A percentile compares a stretch with the other conserved stretches of the same genome.
Evolutionary conservation across 345 rosid genomes (phyloP).

Genomic region (Linum tenue): DNA sequence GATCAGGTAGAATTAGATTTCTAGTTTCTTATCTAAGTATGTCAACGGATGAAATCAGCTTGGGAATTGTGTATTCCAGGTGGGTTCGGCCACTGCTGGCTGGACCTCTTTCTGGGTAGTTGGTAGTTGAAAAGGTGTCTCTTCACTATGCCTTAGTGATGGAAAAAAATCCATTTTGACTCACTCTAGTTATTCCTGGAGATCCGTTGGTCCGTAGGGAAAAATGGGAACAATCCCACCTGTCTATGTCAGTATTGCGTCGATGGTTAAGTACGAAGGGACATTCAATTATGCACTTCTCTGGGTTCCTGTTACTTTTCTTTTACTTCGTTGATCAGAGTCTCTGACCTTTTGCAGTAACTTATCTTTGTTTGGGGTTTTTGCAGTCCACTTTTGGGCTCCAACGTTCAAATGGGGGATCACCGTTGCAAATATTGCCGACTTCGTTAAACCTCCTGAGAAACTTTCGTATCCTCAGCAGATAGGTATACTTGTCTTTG

Average conservation of each 20-base stretch:
- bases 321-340: neutral
- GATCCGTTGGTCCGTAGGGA: neutral
- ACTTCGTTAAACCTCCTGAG: slow-evolving; percentile 73
- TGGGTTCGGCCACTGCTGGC: too few relatives aligned
- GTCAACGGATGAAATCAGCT: neutral
- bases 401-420: slow-evolving; percentile 96
- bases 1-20: neutral
- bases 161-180: neutral
- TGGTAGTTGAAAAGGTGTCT: neutral
- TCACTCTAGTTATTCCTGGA: neutral
- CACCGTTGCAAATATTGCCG: slow-evolving; percentile 79
- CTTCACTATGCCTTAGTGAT: neutral
- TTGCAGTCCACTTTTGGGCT: slow-evolving; percentile 92
- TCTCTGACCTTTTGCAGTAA: neutral
- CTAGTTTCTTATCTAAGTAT: neutral
- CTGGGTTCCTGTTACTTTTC: neutral
- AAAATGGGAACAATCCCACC: neutral
- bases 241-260: neutral
- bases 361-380: neutral
- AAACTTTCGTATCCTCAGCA: slow-evolving; percentile 87
- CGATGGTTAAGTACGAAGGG: neutral
- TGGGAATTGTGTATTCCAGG: too few relatives aligned
- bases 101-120: neutral
- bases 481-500: slow-evolving; percentile 30
- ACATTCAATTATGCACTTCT: neutral